Conservation (phyloP, 495 filamentous ascomycete species). For the Aspergillus indologenus region DNA sequence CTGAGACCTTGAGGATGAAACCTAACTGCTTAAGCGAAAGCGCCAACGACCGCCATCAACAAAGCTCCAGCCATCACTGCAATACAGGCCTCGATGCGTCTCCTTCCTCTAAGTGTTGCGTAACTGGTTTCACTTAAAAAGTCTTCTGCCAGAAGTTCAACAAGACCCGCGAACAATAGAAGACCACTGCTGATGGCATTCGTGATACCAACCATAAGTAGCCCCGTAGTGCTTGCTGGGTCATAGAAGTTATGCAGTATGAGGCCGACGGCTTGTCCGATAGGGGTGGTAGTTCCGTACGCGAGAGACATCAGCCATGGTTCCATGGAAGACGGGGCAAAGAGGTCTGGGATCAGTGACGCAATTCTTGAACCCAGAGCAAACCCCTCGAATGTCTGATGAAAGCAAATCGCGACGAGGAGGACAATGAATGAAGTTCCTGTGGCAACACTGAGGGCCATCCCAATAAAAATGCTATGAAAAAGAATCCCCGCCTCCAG, state of each 20-base stretch:
- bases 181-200: slow-evolving; percentile 87
- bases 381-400: slow-evolving; percentile 80
- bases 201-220: slow-evolving; percentile 89
- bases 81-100: slow-evolving; percentile 69
- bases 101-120: slow-evolving; percentile 62
- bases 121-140: slow-evolving; percentile 90
- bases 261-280: slow-evolving; percentile 87
- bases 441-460: slow-evolving; percentile 80
- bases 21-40: slow-evolving; percentile 61
- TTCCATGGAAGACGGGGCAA: slow-evolving; percentile 47
- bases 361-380: slow-evolving; percentile 73
- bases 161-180: slow-evolving; percentile 85
- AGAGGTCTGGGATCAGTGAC: slow-evolving; percentile 54
- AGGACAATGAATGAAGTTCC: slow-evolving; percentile 77
- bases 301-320: slow-evolving; percentile 96
- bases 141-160: slow-evolving; percentile 90
- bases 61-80: slow-evolving; percentile 73
- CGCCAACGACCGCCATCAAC: slow-evolving; percentile 86
- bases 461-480: slow-evolving; percentile 85
- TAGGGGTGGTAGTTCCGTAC: slow-evolving; percentile 85
- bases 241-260: slow-evolving; percentile 81
- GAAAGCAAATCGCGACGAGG: slow-evolving; percentile 76
- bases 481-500: slow-evolving; percentile 85
- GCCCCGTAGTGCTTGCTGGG: slow-evolving; percentile 72
- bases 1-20: neutral